Base-by-base conservation (phyloP, 176 grass and related monocot species). In the Ampelocalamus luodianensis region DNA sequence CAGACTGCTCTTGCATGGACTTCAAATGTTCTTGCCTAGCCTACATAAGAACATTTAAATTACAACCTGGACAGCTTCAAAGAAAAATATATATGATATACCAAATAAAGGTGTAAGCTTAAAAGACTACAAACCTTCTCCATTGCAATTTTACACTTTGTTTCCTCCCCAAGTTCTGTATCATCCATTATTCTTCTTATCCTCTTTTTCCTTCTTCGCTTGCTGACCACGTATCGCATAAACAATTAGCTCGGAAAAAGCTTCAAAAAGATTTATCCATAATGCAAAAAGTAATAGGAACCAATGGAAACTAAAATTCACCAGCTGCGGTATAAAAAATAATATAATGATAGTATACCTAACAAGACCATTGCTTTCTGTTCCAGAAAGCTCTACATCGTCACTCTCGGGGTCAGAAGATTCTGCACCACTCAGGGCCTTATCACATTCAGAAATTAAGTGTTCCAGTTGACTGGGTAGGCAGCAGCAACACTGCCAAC, bases 21-120 rank as follows among this genome's bases (percentile, higher is more conserved):
- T 94, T 99, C 85, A 99, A 71, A 91, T 99, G 96, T 67, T 96
- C 93, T 93, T 99, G 93, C 84, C 96, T 95, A 83, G 91, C 96
- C 96, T 99, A 83, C 65, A 91, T 78, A 85, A 86, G 62, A 64
- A 81, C 76, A 26, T 67, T 37, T 34, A 72, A 40, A 61, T 81
- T 73, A 87, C 13, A 78, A 43, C 83, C 48, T 71, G 73, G 32
- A 61, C 51, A 74, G 58, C 23, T 65, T 54, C 50, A 61, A 39
- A 74, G 65, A 65, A 79, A 39, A 61, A 45, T 4, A 90, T 8
- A 75, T 69, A 61, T 20, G 73, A 16, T 74, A 64, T 20, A 54
- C 23, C 8, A 73, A 74, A 67, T 66, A 68, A 66, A 85, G 26
- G 65, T 68, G 20, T 4, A 68, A 56, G 11, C 11, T 0, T 60